Conservation (phyloP, 2,329 filamentous ascomycete genomes). For the Aspergillus pseudoterreus region DNA sequence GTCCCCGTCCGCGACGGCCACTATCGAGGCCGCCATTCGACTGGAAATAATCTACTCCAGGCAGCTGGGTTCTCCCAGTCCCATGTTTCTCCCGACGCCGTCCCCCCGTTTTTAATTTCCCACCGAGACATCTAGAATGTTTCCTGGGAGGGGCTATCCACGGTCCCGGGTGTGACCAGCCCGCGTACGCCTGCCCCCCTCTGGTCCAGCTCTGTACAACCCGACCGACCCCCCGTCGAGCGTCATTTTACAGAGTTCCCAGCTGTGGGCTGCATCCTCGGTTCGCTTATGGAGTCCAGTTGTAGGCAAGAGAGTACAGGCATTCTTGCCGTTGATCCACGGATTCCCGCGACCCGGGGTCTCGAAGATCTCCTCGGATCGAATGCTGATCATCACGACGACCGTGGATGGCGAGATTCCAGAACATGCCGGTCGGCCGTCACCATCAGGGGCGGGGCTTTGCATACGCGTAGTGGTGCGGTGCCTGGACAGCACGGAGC, state of each 20-base stretch:
- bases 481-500: too few species aligned
- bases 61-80: neutral
- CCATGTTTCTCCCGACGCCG: neutral
- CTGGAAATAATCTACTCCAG: neutral
- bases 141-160: neutral
- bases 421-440: slow-evolving; percentile 1
- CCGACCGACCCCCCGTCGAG: neutral
- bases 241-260: neutral
- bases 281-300: too few species aligned
- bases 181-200: too few species aligned
- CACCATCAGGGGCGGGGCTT: neutral
- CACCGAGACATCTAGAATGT: neutral
- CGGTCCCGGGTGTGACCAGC: too few species aligned
- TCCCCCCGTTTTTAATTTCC: neutral
- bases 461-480: neutral
- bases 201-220: too few species aligned
- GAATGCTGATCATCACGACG: slow-evolving; percentile 8
- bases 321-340: slow-evolving; percentile 3
- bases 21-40: neutral
- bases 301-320: too few species aligned
- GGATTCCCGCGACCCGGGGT: slow-evolving; percentile 6
- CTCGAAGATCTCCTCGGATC: slow-evolving; percentile 14
- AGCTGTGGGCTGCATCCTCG: too few species aligned
- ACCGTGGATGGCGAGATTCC: slow-evolving; percentile 8
- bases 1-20: neutral